Percentiles rank a stretch among this genome's conserved stretches.
phyloP scores from a whole-genome alignment of 495 filamentous ascomycete genomes.

The Penicillium canescens region DNA sequence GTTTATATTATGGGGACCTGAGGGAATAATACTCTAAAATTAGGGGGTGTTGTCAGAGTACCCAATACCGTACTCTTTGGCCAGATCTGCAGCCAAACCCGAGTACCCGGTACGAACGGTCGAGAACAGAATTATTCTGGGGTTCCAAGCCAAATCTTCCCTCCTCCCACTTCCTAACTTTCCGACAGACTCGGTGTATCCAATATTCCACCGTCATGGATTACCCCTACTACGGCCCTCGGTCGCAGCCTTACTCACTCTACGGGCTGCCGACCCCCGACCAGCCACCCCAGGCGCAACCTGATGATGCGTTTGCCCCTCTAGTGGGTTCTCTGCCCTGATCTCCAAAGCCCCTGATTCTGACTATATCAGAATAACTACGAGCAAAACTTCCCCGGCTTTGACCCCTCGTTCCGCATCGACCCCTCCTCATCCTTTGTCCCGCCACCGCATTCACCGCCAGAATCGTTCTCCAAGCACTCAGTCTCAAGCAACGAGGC shows the following conservation, averaged over 20 bases:
- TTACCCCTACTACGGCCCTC: slow-evolving; percentile 39
- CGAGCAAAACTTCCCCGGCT: slow-evolving; percentile 37
- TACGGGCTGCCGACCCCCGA: slow-evolving; percentile 44
- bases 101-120: background rate
- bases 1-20: background rate
- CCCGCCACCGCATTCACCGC: slow-evolving; percentile 45
- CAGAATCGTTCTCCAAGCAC: slow-evolving; percentile 42
- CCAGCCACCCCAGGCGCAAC: slow-evolving; percentile 23
- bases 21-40: too few species aligned
- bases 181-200: background rate
- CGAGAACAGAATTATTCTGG: background rate
- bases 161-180: background rate
- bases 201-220: slow-evolving; percentile 30
- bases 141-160: background rate
- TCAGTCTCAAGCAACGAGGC: slow-evolving; percentile 37
- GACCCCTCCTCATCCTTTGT: slow-evolving; percentile 33
- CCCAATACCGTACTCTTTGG: too few species aligned
- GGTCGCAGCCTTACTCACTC: slow-evolving; percentile 36
- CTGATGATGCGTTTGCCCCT: slow-evolving; percentile 19
- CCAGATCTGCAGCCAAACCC: too few species aligned
- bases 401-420: slow-evolving; percentile 38
- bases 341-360: background rate
- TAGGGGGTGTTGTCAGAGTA: too few species aligned
- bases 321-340: slow-evolving; percentile 1
- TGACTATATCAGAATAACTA: slow-evolving; percentile 17